A percentile compares a stretch with the other conserved stretches of the same genome.
These are phyloP conservation scores for Glaciozyma antarctica DNA, from an alignment of 768 basidiomycete species.

Conservation along the genomic window DNA sequence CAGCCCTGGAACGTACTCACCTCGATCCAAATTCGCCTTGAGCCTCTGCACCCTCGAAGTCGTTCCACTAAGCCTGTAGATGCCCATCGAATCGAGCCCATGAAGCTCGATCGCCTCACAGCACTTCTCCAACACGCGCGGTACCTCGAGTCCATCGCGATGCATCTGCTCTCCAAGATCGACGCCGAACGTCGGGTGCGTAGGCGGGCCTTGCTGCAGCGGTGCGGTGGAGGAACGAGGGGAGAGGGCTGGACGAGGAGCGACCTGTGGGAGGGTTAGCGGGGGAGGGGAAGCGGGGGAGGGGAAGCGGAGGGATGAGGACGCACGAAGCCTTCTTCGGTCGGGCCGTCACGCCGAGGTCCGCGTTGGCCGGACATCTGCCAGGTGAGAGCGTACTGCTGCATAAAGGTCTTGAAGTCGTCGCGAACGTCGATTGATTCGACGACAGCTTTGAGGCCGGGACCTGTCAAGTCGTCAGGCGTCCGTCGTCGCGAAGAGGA, in stretches of 20 bases:
- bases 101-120: conserved; percentile 84
- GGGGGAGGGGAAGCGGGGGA: conserved; percentile 10
- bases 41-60: conserved; percentile 74
- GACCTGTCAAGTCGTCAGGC: conserved; percentile 40
- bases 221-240: conserved; percentile 26
- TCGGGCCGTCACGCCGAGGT: conserved; percentile 78
- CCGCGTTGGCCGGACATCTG: conserved; percentile 49
- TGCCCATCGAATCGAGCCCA: conserved; percentile 72
- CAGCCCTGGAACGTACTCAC: conserved; percentile 42
- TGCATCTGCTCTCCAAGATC: conserved; percentile 86
- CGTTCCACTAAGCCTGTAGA: conserved; percentile 88
- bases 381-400: conserved; percentile 88
- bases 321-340: conserved; percentile 81
- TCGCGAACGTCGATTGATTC: conserved; percentile 88
- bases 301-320: not conserved
- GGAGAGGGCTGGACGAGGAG: conserved; percentile 32
- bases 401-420: conserved; percentile 96
- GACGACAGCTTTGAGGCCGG: conserved; percentile 73
- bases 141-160: conserved; percentile 84
- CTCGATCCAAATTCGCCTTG: conserved; percentile 75
- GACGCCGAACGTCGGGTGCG: conserved; percentile 74
- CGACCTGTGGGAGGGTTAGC: conserved; percentile 34
- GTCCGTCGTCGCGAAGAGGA: not conserved
- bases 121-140: conserved; percentile 76
- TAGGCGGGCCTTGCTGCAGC: conserved; percentile 19